Evolutionary conservation across 2,329 filamentous ascomycete species (phyloP).

Genomic region (Achaetomium macrosporum): DNA sequence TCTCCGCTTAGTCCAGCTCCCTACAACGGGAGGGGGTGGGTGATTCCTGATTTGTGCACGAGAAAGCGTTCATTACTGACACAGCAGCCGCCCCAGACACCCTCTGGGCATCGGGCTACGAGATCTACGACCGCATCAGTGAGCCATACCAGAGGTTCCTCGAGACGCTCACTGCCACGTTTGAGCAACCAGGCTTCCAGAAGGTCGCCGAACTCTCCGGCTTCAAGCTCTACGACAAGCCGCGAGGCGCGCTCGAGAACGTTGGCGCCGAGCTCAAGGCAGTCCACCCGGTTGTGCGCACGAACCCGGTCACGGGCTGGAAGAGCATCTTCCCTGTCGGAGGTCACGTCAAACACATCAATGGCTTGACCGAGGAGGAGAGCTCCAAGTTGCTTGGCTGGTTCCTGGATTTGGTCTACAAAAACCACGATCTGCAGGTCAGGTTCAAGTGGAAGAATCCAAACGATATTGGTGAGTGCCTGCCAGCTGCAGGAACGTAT

Average conservation of each 20-base stretch:
- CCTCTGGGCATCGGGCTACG: conserved; percentile 39
- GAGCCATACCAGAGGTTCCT: conserved; percentile 44
- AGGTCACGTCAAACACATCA: conserved; percentile 38
- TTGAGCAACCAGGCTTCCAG: conserved; percentile 37
- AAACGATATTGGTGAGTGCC: conserved; percentile 36
- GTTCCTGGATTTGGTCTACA: conserved; percentile 37
- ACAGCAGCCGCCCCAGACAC: conserved; percentile 31
- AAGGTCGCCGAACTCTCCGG: conserved; percentile 34
- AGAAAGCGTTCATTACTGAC: neutral
- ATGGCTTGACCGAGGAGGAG: conserved; percentile 39
- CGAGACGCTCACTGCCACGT: conserved; percentile 40
- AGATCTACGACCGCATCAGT: conserved; percentile 45
- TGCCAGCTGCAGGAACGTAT: neutral
- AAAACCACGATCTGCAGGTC: conserved; percentile 46
- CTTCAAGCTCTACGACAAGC: conserved; percentile 40
- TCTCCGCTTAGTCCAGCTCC: conserved; percentile 44
- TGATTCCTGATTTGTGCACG: neutral
- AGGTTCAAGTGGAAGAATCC: conserved; percentile 40
- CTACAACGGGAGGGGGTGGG: conserved; percentile 34
- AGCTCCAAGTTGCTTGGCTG: conserved; percentile 37
- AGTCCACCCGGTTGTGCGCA: conserved; percentile 52
- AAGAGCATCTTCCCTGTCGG: conserved; percentile 47
- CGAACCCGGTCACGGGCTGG: conserved; percentile 60
- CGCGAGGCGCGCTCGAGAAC: conserved; percentile 50
- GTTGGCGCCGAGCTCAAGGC: conserved; percentile 44